phyloP scores from a whole-genome alignment of 495 filamentous ascomycete genomes.

The Cercophora newfieldiana region DNA sequence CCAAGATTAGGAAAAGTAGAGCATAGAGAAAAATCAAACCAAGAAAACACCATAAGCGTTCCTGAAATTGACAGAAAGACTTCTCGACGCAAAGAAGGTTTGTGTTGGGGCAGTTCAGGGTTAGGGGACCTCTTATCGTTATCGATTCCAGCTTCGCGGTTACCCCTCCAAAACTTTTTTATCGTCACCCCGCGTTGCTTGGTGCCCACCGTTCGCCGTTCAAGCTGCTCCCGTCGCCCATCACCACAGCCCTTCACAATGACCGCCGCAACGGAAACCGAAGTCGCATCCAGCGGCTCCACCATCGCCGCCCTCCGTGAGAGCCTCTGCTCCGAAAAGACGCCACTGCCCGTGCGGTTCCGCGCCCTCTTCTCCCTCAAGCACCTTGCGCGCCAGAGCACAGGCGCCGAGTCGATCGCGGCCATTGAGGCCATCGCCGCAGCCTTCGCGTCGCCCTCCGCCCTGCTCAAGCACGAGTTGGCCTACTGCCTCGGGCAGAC shows the following conservation, averaged over 20 bases:
- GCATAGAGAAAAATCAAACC: too few relatives aligned
- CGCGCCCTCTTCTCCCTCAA: slow-evolving; percentile 98
- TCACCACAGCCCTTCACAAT: background rate
- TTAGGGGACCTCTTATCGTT: slow-evolving; percentile 14
- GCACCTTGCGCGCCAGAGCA: slow-evolving; percentile 74
- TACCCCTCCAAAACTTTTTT: slow-evolving; percentile 23
- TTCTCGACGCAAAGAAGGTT: too few relatives aligned
- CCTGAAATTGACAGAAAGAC: too few relatives aligned
- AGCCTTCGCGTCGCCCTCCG: slow-evolving; percentile 79
- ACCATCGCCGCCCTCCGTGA: slow-evolving; percentile 66
- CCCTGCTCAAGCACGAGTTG: slow-evolving; percentile 88
- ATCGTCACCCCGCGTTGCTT: slow-evolving; percentile 2
- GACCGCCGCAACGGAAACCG: background rate
- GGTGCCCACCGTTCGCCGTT: background rate
- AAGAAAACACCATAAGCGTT: too few relatives aligned
- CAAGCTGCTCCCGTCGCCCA: background rate
- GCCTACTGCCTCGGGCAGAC: slow-evolving; percentile 97
- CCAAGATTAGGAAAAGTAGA: background rate
- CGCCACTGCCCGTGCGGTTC: slow-evolving; percentile 85
- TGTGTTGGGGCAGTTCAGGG: background rate
- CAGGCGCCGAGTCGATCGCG: slow-evolving; percentile 59
- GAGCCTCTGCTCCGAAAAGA: slow-evolving; percentile 73
- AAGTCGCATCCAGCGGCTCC: background rate
- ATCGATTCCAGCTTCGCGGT: too few relatives aligned
- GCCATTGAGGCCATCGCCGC: slow-evolving; percentile 94